Evolutionary conservation across 495 filamentous ascomycete species (phyloP).

Genomic region (Geopyxis carbonaria): DNA sequence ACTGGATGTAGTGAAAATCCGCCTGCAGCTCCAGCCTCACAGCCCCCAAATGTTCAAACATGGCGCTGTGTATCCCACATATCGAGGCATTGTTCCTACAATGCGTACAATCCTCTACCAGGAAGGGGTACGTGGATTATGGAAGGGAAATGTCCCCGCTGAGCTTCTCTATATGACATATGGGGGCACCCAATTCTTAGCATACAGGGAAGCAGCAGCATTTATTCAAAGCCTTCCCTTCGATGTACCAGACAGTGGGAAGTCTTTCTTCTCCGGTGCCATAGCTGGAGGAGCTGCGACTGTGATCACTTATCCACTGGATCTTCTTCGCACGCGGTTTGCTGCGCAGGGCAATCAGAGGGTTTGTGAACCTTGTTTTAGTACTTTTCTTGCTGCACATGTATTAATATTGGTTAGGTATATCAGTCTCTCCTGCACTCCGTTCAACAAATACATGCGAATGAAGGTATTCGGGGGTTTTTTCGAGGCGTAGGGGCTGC

Average conservation of each 20-base stretch:
- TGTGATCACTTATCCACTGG: slow-evolving; percentile 73
- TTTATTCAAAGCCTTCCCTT: slow-evolving; percentile 33
- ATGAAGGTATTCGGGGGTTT: slow-evolving; percentile 64
- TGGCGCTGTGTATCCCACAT: slow-evolving; percentile 38
- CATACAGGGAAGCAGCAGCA: slow-evolving; percentile 60
- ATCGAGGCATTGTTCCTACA: slow-evolving; percentile 64
- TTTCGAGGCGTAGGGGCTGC: slow-evolving; percentile 72
- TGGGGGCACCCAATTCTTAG: slow-evolving; percentile 71
- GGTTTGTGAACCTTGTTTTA: slow-evolving; percentile 9
- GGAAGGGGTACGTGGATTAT: slow-evolving; percentile 75
- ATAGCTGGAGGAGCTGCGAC: slow-evolving; percentile 66
- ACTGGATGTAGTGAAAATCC: slow-evolving; percentile 62
- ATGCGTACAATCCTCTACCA: slow-evolving; percentile 54
- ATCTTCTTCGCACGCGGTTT: slow-evolving; percentile 85
- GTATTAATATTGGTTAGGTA: slow-evolving; percentile 26
- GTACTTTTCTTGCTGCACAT: neutral
- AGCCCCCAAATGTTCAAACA: slow-evolving; percentile 13
- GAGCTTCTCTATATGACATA: slow-evolving; percentile 87
- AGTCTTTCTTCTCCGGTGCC: slow-evolving; percentile 66
- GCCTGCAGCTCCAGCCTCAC: slow-evolving; percentile 46
- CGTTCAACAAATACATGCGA: slow-evolving; percentile 48
- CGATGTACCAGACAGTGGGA: slow-evolving; percentile 38
- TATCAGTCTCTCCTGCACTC: slow-evolving; percentile 53
- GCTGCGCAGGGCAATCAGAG: slow-evolving; percentile 79
- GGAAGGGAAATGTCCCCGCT: slow-evolving; percentile 96